Evolutionary conservation across 495 filamentous ascomycete genomes (phyloP), one percentile per base, ranked within the genome.

Genomic region (Penicillium chermesinum): DNA sequence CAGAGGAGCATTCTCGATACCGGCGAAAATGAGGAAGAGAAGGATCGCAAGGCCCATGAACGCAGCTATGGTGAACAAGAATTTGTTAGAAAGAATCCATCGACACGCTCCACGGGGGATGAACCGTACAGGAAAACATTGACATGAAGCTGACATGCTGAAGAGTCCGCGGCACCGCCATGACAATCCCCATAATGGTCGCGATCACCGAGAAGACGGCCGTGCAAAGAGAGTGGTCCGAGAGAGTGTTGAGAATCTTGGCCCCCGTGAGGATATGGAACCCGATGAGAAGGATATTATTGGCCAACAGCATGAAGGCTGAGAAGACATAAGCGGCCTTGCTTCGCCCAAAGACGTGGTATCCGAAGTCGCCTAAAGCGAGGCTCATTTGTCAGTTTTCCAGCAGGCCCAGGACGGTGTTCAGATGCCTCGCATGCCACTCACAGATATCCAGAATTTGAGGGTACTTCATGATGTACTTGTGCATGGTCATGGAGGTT

Each of bases 381-480:
- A 49, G n/a, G n/a, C 8, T 37, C 0, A 20, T 38, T 30, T 2
- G 5, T 57, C 17, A 21, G 21, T 35, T 15, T 33, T 8, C 4
- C 25, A 30, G 25, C n/a, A n/a, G 25, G 25, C 10, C 5, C 25
- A 30, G 10, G 40, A 15, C 15, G 15, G 19, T 34, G 8, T 2
- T 2, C n/a, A 4, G 35, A 4, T 2, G 1, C 35, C 5, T 30
- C 4, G 25, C 10, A 30, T 4, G 5, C 21, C 13, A 56, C 60
- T 55, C 50, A 72, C 71, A 74, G 41, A 74, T 73, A 51, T 74
- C 64, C 25, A 52, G 67, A 45, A 74, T 74, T 19, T 74, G 65
- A 9, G 71, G 71, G 30, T 74, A 30, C 35, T 73, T 72, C 71
- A 74, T 73, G 48, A 74, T 72, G 39, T 55, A 74, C 46, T 67